Evolutionary conservation across 2,329 filamentous ascomycete species (phyloP).

Genomic region (Phialophora tarda): DNA sequence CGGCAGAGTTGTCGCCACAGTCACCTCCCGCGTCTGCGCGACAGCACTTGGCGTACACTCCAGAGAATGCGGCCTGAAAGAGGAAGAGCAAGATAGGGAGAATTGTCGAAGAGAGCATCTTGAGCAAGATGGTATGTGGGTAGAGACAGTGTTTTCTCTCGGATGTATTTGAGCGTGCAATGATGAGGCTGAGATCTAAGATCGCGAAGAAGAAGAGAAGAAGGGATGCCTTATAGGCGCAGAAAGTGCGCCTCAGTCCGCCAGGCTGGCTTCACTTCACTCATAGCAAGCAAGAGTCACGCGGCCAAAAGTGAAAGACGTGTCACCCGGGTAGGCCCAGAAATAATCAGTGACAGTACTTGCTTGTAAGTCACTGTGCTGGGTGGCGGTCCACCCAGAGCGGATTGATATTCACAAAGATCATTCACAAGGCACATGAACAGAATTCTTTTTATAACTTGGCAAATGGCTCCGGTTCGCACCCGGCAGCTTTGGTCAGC

Average conservation of each 20-base stretch:
- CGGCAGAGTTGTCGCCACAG: conserved; percentile 13
- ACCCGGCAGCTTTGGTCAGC: neutral
- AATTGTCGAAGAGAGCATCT: conserved; percentile 6
- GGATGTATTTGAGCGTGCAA: neutral
- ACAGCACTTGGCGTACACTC: conserved; percentile 15
- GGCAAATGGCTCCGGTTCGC: neutral
- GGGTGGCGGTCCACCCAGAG: neutral
- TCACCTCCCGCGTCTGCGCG: neutral
- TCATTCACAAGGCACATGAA: neutral
- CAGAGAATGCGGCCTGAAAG: neutral
- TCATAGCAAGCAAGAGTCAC: neutral
- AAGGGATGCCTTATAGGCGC: neutral
- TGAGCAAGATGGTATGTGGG: neutral
- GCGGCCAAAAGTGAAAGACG: neutral
- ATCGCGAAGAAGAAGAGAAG: neutral
- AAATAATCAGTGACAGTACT: neutral
- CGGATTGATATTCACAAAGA: neutral
- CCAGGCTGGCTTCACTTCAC: neutral
- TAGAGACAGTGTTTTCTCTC: neutral
- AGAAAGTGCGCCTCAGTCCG: neutral
- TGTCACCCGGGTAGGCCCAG: neutral
- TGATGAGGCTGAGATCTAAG: neutral
- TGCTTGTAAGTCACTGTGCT: neutral
- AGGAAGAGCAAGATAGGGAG: neutral
- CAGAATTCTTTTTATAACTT: neutral